phyloP scores from a whole-genome alignment of 2,329 filamentous ascomycete genomes.

The Amylocarpus encephaloides region DNA sequence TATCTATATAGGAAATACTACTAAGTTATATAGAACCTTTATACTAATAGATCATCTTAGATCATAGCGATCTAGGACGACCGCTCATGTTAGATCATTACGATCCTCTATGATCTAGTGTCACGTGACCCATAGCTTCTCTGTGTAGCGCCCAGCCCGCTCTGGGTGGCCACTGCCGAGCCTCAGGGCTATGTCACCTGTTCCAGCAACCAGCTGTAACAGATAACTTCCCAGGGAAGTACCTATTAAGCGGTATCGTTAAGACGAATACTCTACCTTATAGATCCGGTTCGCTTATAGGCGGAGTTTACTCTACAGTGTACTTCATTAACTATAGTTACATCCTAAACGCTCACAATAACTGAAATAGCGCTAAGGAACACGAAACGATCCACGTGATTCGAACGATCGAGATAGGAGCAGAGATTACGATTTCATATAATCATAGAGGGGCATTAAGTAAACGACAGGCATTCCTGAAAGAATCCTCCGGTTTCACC shows the following conservation, averaged over 20 bases:
- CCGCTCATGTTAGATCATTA: too few relatives aligned
- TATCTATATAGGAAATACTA: too few relatives aligned
- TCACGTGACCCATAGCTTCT: too few relatives aligned
- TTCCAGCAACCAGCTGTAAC: too few relatives aligned
- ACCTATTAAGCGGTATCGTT: conserved; percentile 23
- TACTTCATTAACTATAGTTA: conserved; percentile 23
- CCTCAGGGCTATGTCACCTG: too few relatives aligned
- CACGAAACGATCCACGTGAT: conserved; percentile 20
- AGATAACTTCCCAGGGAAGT: conserved; percentile 24
- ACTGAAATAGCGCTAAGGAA: conserved; percentile 12
- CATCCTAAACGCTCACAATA: conserved; percentile 20
- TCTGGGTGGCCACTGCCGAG: too few relatives aligned
- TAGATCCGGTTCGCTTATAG: conserved; percentile 16
- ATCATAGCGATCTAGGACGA: too few relatives aligned
- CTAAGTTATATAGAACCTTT: too few relatives aligned
- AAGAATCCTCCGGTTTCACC: conserved; percentile 32
- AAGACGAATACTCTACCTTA: conserved; percentile 27
- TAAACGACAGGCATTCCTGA: conserved; percentile 16
- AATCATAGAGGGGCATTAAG: conserved; percentile 5
- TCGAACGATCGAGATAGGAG: conserved; percentile 15
- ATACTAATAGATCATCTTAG: too few relatives aligned
- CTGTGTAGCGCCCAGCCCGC: too few relatives aligned
- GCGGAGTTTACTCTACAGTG: conserved; percentile 21
- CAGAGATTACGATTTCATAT: conserved; percentile 22
- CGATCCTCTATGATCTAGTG: too few relatives aligned